Conservation (phyloP, 1,139 yeast species). For the Saccharomyces hybrid region DNA sequence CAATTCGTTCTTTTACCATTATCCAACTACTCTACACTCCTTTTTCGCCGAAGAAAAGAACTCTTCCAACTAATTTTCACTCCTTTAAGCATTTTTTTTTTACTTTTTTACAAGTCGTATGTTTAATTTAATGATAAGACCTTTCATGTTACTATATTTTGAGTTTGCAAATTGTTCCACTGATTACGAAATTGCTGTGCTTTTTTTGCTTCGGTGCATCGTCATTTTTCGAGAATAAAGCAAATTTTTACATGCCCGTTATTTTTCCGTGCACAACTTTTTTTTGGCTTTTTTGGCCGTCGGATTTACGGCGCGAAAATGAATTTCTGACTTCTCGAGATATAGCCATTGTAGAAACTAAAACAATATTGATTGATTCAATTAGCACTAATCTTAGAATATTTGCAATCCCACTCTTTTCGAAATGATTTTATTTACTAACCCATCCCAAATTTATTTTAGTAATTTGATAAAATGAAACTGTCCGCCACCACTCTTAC, state of each 20-base stretch:
- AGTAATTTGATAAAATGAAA: constrained; percentile 28
- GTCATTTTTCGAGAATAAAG: background rate
- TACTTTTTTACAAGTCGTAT: background rate
- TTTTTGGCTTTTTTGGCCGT: background rate
- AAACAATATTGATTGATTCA: background rate
- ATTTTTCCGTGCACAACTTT: background rate
- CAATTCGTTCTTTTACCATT: background rate
- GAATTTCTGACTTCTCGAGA: background rate
- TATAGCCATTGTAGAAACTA: background rate
- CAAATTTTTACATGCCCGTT: background rate
- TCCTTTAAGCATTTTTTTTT: background rate
- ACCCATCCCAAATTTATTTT: background rate
- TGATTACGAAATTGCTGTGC: background rate
- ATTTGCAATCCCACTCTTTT: background rate
- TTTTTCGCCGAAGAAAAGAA: background rate
- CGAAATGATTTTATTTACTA: background rate
- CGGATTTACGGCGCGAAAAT: background rate
- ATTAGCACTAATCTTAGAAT: background rate
- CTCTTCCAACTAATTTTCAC: background rate
- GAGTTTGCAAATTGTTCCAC: background rate
- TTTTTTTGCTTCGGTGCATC: background rate
- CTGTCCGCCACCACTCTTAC: constrained; percentile 30
- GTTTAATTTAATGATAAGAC: background rate
- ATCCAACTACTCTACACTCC: background rate
- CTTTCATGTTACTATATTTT: background rate